Conservation (phyloP, 306 rosid genomes). For the Medicago lupulina region DNA sequence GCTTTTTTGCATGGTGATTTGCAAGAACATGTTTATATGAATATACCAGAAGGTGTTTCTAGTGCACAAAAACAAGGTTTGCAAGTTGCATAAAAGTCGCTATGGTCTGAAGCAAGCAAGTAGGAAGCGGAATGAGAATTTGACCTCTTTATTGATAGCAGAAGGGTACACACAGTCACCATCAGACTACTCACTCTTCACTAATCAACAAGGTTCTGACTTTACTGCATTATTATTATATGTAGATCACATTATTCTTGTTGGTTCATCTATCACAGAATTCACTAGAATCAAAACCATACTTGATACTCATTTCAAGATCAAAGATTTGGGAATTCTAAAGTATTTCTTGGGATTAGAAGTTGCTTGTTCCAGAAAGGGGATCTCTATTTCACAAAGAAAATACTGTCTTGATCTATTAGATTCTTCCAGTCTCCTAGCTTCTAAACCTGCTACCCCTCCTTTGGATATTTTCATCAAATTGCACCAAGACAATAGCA, state of each 20-base stretch:
- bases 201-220: not conserved
- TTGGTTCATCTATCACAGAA: not conserved
- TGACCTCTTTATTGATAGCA: not conserved
- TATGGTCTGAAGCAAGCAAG: no score
- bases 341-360: not conserved
- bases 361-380: not conserved
- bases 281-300: no score
- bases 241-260: not conserved
- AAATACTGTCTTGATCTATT: no score
- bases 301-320: not conserved
- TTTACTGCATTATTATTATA: not conserved
- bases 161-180: not conserved
- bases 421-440: not conserved
- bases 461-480: not conserved
- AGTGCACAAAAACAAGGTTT: no score
- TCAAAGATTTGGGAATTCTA: no score
- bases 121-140: no score
- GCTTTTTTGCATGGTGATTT: not conserved
- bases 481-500: not conserved
- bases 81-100: no score
- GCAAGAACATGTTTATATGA: not conserved
- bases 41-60: no score
- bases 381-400: not conserved
- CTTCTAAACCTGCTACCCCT: not conserved
- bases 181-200: not conserved